phyloP scores from a whole-genome alignment of 1,284 basidiomycete species.

The Sutorius eximius region DNA sequence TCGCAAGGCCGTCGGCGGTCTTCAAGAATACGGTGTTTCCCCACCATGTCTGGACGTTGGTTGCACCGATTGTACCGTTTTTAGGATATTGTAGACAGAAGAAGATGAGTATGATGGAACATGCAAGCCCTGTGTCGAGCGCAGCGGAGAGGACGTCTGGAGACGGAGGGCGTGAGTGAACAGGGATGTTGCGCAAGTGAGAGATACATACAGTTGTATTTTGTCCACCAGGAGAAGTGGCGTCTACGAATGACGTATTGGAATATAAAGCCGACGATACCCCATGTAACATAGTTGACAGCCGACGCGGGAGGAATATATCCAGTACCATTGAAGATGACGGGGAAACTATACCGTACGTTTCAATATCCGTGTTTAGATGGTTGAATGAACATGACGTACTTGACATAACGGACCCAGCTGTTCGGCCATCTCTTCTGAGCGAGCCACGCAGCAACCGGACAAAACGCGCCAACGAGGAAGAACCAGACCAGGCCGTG shows the following conservation, averaged over 20 bases:
- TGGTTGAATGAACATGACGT: constrained; percentile 5
- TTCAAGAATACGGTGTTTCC: constrained; percentile 49
- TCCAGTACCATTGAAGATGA: constrained; percentile 54
- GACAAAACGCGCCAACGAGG: constrained; percentile 51
- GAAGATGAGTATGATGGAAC: constrained; percentile 46
- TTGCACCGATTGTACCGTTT: constrained; percentile 44
- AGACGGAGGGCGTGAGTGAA: not conserved
- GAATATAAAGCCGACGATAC: constrained; percentile 53
- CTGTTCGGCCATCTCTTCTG: constrained; percentile 45
- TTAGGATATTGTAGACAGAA: constrained; percentile 48
- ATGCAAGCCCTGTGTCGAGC: constrained; percentile 48
- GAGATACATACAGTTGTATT: constrained; percentile 46
- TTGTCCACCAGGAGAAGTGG: constrained; percentile 55
- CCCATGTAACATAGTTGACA: constrained; percentile 50
- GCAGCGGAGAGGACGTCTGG: constrained; percentile 52
- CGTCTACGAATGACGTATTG: constrained; percentile 53
- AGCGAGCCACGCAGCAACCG: constrained; percentile 41
- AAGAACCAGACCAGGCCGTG: constrained; percentile 51
- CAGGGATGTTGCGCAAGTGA: not conserved
- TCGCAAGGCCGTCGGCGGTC: constrained; percentile 39
- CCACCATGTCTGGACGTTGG: constrained; percentile 50
- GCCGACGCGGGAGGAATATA: constrained; percentile 52
- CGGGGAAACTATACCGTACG: constrained; percentile 40
- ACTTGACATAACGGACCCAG: constrained; percentile 49
- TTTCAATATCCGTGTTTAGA: not conserved